Evolutionary conservation across 768 basidiomycete species (phyloP).

Genomic region (Auricularia sp.): DNA sequence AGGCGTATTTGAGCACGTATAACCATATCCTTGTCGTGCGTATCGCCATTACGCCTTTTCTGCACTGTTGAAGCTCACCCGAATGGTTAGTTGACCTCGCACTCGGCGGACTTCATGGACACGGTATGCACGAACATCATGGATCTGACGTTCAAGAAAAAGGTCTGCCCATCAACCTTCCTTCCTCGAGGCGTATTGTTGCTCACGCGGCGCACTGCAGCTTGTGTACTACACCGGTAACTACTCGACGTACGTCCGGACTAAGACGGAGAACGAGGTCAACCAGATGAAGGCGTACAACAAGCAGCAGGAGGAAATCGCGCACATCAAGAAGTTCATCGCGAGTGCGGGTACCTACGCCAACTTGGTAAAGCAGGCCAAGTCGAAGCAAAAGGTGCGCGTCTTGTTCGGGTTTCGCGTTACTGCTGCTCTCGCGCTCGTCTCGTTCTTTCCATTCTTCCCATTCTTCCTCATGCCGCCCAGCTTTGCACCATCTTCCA

Average conservation of each 20-base stretch:
- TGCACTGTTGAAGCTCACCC: not conserved
- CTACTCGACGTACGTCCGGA: constrained; percentile 94
- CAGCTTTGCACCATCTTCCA: too few species aligned
- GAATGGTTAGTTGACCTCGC: constrained; percentile 46
- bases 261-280: constrained; percentile 93
- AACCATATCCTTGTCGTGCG: constrained; percentile 84
- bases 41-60: constrained; percentile 5
- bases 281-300: constrained; percentile 99
- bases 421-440: too few species aligned
- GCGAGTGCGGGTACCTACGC: constrained; percentile 99
- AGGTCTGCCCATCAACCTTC: constrained; percentile 21
- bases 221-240: constrained; percentile 92
- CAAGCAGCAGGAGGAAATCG: constrained; percentile 76
- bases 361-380: constrained; percentile 96
- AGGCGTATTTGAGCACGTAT: constrained; percentile 95
- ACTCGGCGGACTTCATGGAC: constrained; percentile 99
- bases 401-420: not conserved
- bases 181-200: not conserved
- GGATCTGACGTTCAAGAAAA: constrained; percentile 89
- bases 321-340: constrained; percentile 59
- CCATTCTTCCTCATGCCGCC: too few species aligned
- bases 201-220: constrained; percentile 10
- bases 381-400: constrained; percentile 85
- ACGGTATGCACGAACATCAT: constrained; percentile 95
- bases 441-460: too few species aligned